Evolutionary conservation across 768 basidiomycete species (phyloP), one percentile per base, ranked within the genome.

Genomic region (Pleurotus eryngii): DNA sequence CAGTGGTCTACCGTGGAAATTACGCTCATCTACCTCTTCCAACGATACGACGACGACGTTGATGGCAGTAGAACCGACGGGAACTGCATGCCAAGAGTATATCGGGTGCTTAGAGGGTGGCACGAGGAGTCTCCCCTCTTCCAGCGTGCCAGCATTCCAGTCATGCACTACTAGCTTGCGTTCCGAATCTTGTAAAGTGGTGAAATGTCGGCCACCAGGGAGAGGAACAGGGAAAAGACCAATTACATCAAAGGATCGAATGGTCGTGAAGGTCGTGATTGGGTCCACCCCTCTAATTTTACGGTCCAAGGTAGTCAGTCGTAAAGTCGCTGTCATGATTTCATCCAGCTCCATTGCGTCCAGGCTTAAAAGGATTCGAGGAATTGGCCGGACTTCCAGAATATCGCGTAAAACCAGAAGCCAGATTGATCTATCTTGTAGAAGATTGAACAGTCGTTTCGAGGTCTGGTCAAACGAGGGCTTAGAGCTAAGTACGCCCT

Each of bases 381-480:
- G 49, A 17, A 50, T 50, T 5, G 30, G 26, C 8, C 27, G 2
- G 2, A 50, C 26, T 35, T 50, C 49, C 4, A 50, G 6, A 15
- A 50, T 50, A 24, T 50, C 49, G 27, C 49, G 49, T 15, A 50
- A 15, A n/a, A 50, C 49, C 5, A 50, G 4, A 6, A 50, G 15
- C 49, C 49, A 50, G 2, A 50, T 50, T n/a, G 49, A 50, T n/a
- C 49, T n/a, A 37, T 50, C 49, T 4, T 37, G 24, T 15, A 50
- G 15, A 20, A 18, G 49, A 8, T 15, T 27, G 18, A 37, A n/a
- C 8, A 50, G 49, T 2, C 5, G 6, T 35, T 22, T 27, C 12
- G 49, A 50, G 5, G 49, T 50, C 49, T 50, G 20, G 20, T 47
- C 20, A 47, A 47, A 24, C 4, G 14, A 20, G 20, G 20, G 20